Percentiles rank a stretch among this genome's conserved stretches.
phyloP scores from a whole-genome alignment of 2,329 filamentous ascomycete species.

The Verticillium albo-atrum region DNA sequence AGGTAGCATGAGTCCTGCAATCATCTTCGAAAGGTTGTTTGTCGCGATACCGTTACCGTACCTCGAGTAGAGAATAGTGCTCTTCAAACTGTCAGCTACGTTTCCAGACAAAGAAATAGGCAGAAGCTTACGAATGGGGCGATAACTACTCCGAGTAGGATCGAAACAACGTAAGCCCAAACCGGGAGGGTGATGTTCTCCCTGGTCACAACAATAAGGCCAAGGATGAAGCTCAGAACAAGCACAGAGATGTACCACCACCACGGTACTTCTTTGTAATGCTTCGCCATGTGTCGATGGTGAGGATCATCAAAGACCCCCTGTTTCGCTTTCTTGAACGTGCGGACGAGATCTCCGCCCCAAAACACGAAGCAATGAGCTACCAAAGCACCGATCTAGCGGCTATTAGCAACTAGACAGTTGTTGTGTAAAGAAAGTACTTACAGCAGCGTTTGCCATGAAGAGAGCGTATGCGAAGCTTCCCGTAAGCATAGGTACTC shows the following conservation, averaged over 20 bases:
- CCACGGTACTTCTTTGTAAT: slow-evolving; percentile 46
- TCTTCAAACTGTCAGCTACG: slow-evolving; percentile 26
- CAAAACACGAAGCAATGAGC: slow-evolving; percentile 50
- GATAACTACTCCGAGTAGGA: slow-evolving; percentile 40
- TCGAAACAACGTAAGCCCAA: slow-evolving; percentile 42
- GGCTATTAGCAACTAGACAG: background rate
- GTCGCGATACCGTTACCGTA: slow-evolving; percentile 55
- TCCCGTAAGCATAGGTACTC: slow-evolving; percentile 42
- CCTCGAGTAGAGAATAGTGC: slow-evolving; percentile 44
- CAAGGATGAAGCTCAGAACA: slow-evolving; percentile 38
- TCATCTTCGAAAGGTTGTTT: slow-evolving; percentile 54
- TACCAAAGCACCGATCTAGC: slow-evolving; percentile 49
- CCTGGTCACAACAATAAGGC: slow-evolving; percentile 39
- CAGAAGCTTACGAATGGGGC: slow-evolving; percentile 39
- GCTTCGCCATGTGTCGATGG: slow-evolving; percentile 44
- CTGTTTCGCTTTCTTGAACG: slow-evolving; percentile 40
- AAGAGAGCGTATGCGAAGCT: slow-evolving; percentile 49
- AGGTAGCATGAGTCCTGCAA: slow-evolving; percentile 46
- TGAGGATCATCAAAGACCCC: slow-evolving; percentile 45
- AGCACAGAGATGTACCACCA: slow-evolving; percentile 43
- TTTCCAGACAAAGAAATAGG: background rate
- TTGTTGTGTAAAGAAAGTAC: slow-evolving; percentile 14
- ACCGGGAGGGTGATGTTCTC: slow-evolving; percentile 40
- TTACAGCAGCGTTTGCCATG: slow-evolving; percentile 52
- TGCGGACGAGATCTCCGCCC: slow-evolving; percentile 43